Conservation (phyloP, 2,329 filamentous ascomycete species). For the Cercospora sp. region DNA sequence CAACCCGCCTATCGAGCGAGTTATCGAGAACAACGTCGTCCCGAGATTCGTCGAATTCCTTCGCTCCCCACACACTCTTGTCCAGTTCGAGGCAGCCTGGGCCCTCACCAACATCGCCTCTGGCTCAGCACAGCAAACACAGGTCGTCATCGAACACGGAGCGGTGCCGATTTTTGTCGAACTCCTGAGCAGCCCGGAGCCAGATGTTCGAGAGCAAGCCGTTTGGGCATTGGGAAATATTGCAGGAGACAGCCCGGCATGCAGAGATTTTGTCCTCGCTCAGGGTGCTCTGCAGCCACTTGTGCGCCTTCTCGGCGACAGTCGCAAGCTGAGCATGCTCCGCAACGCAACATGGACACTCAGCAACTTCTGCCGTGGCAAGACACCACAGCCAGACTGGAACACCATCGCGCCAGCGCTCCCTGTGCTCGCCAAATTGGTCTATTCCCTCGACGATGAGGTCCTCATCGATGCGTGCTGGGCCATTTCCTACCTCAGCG, state of each 20-base stretch:
- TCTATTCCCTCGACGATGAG: constrained; percentile 97
- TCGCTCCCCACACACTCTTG: constrained; percentile 92
- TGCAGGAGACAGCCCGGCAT: constrained; percentile 95
- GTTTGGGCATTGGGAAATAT: constrained; percentile 99
- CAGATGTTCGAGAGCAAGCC: constrained; percentile 95
- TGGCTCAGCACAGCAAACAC: constrained; percentile 93
- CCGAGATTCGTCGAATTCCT: constrained; percentile 98
- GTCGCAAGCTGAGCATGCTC: constrained; percentile 98
- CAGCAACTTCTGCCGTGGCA: constrained; percentile 99
- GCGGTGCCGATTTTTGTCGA: constrained; percentile 98
- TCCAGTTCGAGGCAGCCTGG: constrained; percentile 99
- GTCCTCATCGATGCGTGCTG: constrained; percentile 98
- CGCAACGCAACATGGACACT: constrained; percentile 98
- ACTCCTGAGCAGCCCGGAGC: constrained; percentile 90
- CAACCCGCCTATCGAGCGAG: constrained; percentile 97
- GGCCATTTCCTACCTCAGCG: constrained; percentile 98
- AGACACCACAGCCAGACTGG: constrained; percentile 98
- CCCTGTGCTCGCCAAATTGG: constrained; percentile 91
- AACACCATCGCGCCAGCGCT: constrained; percentile 90
- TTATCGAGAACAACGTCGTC: constrained; percentile 98
- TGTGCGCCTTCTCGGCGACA: constrained; percentile 86
- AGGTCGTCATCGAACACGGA: constrained; percentile 97
- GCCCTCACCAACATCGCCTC: constrained; percentile 99
- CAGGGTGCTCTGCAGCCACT: constrained; percentile 90
- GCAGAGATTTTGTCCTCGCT: constrained; percentile 92